phyloP scores from a whole-genome alignment of 2,329 filamentous ascomycete genomes.

The Microcyclosporella mali region DNA sequence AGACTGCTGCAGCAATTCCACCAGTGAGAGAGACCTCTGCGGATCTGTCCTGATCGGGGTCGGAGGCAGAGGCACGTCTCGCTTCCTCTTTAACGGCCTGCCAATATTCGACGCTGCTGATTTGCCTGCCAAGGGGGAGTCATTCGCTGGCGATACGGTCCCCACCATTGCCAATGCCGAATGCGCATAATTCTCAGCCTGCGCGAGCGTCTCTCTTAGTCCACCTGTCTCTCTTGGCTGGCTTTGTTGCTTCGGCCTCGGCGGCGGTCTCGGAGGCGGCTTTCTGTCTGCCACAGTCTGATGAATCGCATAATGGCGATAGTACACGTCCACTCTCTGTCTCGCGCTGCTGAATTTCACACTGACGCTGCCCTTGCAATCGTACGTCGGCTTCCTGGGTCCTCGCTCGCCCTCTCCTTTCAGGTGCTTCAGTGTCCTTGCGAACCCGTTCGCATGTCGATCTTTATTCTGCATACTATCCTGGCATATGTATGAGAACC shows the following conservation, averaged over 20 bases:
- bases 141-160: not conserved
- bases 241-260: not conserved
- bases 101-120: slow-evolving; percentile 8
- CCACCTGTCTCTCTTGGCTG: slow-evolving; percentile 10
- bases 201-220: slow-evolving; percentile 1
- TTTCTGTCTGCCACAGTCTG: slow-evolving; percentile 42
- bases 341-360: slow-evolving; percentile 44
- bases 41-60: slow-evolving; percentile 2
- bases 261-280: slow-evolving; percentile 30
- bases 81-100: slow-evolving; percentile 25
- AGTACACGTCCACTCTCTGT: slow-evolving; percentile 40
- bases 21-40: slow-evolving; percentile 22
- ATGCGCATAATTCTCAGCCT: slow-evolving; percentile 10
- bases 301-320: slow-evolving; percentile 43
- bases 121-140: slow-evolving; percentile 1
- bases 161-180: slow-evolving; percentile 9
- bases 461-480: slow-evolving; percentile 48
- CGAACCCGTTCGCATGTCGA: slow-evolving; percentile 39
- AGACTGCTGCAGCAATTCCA: slow-evolving; percentile 25
- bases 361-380: slow-evolving; percentile 43
- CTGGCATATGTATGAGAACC: slow-evolving; percentile 47
- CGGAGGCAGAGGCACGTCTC: slow-evolving; percentile 9
- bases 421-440: slow-evolving; percentile 24
- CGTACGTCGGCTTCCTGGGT: slow-evolving; percentile 41
- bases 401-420: slow-evolving; percentile 21